A percentile compares a stretch with the other conserved stretches of the same genome.
phyloP scores from a whole-genome alignment of 331 rosid species.

The Quercus tomentella region DNA sequence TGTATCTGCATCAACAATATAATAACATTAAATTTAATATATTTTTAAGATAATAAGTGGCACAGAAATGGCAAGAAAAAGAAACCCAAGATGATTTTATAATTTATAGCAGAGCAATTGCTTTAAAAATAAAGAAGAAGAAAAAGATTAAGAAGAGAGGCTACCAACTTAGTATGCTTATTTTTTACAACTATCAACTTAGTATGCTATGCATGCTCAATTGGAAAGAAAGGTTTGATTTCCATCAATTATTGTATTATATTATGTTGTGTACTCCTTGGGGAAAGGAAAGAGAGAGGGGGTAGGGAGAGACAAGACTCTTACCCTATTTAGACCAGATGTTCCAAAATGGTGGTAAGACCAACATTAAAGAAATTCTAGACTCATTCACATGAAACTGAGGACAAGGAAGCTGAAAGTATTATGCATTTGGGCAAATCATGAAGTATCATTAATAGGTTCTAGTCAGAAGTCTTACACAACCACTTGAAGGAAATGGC shows the following conservation, averaged over 20 bases:
- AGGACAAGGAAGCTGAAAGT: conserved; percentile 8
- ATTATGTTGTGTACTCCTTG: too few species aligned
- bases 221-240: neutral
- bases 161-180: neutral
- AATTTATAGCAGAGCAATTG: neutral
- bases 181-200: neutral
- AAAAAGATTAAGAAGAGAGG: neutral
- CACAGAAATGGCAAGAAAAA: neutral
- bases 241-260: neutral
- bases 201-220: neutral
- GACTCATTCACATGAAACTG: neutral
- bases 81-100: neutral
- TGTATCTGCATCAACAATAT: conserved; percentile 52
- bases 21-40: conserved; percentile 8
- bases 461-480: conserved; percentile 48
- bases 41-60: conserved; percentile 18
- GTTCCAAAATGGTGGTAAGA: too few species aligned
- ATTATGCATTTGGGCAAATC: conserved; percentile 4
- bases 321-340: too few species aligned
- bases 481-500: conserved; percentile 73
- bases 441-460: conserved; percentile 11
- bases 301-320: too few species aligned
- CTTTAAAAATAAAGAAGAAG: too few species aligned
- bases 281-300: too few species aligned
- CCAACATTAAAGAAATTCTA: neutral